A percentile compares a stretch with the other conserved stretches of the same genome.
phyloP scores from a whole-genome alignment of 2,329 filamentous ascomycete genomes.

The Sclerotinia spermophila region DNA sequence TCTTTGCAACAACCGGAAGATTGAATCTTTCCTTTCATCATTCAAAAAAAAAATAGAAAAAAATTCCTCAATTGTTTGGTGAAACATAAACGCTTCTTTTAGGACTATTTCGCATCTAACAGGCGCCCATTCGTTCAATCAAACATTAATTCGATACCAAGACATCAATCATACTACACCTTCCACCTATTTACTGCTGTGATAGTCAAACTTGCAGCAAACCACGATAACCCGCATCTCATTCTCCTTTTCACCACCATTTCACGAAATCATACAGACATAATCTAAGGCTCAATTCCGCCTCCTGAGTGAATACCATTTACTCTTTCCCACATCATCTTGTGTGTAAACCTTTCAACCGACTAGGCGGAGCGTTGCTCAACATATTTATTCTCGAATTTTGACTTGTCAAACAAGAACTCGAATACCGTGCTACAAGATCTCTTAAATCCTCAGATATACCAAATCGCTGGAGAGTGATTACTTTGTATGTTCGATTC shows the following conservation, averaged over 20 bases:
- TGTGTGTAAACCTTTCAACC: conserved; percentile 5
- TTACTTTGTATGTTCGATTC: conserved; percentile 13
- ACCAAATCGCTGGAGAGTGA: neutral
- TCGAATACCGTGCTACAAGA: neutral
- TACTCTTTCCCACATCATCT: conserved; percentile 8
- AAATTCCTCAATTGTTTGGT: neutral
- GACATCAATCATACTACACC: conserved; percentile 13
- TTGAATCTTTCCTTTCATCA: conserved; percentile 2
- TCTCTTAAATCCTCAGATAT: neutral
- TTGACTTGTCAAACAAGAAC: conserved; percentile 1
- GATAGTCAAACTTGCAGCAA: conserved; percentile 12
- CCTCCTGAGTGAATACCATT: neutral
- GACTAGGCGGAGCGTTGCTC: conserved; percentile 6
- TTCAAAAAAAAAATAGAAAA: neutral
- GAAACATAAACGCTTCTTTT: neutral
- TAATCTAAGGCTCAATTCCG: neutral
- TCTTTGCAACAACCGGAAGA: neutral
- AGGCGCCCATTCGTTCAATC: conserved; percentile 6
- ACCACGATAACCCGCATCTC: conserved; percentile 17
- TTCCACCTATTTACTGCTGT: conserved; percentile 13
- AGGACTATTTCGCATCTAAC: conserved; percentile 7
- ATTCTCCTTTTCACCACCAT: neutral
- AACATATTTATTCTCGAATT: conserved; percentile 17
- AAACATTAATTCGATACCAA: conserved; percentile 7
- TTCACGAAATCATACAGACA: conserved; percentile 7